Conservation (phyloP, 257 asterid genomes). For the Mitragyna speciosa region DNA sequence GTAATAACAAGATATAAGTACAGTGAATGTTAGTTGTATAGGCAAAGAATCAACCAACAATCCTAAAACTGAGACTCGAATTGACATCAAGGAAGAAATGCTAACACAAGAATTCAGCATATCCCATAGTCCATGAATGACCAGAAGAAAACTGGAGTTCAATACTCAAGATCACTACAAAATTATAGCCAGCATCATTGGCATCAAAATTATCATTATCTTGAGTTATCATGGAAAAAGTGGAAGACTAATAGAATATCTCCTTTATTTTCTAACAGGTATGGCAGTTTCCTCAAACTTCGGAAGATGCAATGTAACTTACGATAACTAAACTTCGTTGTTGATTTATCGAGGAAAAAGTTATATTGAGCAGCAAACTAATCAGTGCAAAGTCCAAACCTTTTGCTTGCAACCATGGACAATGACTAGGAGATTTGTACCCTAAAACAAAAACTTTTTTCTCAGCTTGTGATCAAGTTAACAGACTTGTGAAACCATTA, state of each 20-base stretch:
- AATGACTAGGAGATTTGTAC: background rate
- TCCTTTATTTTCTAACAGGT: background rate
- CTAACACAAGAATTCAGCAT: conserved; percentile 2
- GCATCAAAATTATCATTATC: background rate
- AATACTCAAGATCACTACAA: background rate
- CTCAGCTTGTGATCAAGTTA: background rate
- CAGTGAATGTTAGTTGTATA: background rate
- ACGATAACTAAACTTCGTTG: background rate
- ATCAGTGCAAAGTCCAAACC: background rate
- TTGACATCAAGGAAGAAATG: background rate
- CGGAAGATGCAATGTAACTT: background rate
- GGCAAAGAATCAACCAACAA: background rate
- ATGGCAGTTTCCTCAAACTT: background rate
- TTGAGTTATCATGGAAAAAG: background rate
- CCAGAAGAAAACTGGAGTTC: background rate
- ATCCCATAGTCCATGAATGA: background rate
- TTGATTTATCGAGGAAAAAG: background rate
- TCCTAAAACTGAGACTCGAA: background rate
- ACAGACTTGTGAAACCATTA: background rate
- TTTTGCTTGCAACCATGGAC: background rate
- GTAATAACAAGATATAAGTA: conserved; percentile 5
- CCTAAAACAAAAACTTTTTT: background rate
- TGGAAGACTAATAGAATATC: background rate
- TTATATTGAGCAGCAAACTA: background rate
- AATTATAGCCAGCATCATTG: background rate